phyloP scores from a whole-genome alignment of 768 basidiomycete genomes.

The Pisolithus tinctorius region DNA sequence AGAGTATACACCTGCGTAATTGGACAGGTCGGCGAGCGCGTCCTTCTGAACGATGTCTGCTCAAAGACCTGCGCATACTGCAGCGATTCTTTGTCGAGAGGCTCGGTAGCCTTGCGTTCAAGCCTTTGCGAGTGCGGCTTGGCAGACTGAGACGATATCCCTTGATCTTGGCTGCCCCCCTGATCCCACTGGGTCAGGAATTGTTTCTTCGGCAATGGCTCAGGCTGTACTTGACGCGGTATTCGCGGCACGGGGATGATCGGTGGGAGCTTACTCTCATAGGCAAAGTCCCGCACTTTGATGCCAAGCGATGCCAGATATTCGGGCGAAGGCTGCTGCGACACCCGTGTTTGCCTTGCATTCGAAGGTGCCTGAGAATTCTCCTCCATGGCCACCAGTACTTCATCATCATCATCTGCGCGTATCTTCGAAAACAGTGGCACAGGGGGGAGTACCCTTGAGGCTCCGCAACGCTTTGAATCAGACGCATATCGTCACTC shows the following conservation, averaged over 20 bases:
- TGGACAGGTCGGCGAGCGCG: slow-evolving; percentile 10
- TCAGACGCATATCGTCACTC: slow-evolving; percentile 31
- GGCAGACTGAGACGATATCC: neutral
- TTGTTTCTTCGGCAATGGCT: slow-evolving; percentile 33
- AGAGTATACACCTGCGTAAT: slow-evolving; percentile 2
- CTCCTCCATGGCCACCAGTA: slow-evolving; percentile 4
- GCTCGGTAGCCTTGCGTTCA: slow-evolving; percentile 30
- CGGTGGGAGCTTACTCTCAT: slow-evolving; percentile 59
- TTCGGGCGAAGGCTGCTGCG: slow-evolving; percentile 32
- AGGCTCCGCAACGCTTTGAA: slow-evolving; percentile 20
- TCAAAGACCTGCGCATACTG: slow-evolving; percentile 14
- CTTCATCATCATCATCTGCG: neutral
- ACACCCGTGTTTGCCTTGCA: slow-evolving; percentile 1
- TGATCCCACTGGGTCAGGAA: slow-evolving; percentile 27
- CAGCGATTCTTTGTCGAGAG: slow-evolving; percentile 19
- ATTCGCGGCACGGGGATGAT: slow-evolving; percentile 44
- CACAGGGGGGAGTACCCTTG: slow-evolving; percentile 22
- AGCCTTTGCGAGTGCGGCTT: slow-evolving; percentile 18
- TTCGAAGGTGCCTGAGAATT: slow-evolving; percentile 13
- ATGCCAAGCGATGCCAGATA: slow-evolving; percentile 28
- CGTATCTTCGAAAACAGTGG: slow-evolving; percentile 17
- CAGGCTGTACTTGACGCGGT: slow-evolving; percentile 44
- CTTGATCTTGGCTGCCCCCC: slow-evolving; percentile 9
- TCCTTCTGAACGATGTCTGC: slow-evolving; percentile 10
- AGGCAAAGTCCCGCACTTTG: slow-evolving; percentile 57